These are phyloP conservation scores for Septoria petroselini DNA, from an alignment of 2,329 filamentous ascomycete species.

Conservation along the genomic window DNA sequence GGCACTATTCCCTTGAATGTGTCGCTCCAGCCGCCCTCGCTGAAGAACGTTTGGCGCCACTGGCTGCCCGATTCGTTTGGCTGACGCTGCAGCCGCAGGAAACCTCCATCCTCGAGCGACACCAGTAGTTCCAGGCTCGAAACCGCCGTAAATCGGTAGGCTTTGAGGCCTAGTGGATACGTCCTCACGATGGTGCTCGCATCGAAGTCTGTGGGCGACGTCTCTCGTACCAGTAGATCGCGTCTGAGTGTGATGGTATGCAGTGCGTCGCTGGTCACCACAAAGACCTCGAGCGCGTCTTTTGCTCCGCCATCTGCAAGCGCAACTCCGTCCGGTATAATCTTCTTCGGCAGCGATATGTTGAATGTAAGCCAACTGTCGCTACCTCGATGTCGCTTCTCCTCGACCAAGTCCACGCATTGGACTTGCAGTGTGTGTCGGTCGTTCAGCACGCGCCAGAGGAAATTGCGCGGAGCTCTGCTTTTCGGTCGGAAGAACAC, in stretches of 20 bases:
- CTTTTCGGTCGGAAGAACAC: constrained; percentile 79
- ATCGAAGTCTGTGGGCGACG: constrained; percentile 62
- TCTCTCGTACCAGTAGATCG: constrained; percentile 69
- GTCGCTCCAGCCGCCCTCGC: constrained; percentile 63
- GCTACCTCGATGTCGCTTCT: constrained; percentile 36
- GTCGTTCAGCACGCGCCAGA: constrained; percentile 86
- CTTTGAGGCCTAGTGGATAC: constrained; percentile 71
- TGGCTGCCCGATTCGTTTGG: constrained; percentile 50
- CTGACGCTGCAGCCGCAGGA: constrained; percentile 67
- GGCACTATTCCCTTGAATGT: constrained; percentile 61
- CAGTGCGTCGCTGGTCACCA: constrained; percentile 71
- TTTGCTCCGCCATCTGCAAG: constrained; percentile 76
- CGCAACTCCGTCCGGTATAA: constrained; percentile 74
- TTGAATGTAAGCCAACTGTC: constrained; percentile 64
- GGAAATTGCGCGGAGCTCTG: constrained; percentile 75
- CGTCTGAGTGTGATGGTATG: constrained; percentile 80
- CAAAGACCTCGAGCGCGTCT: constrained; percentile 74
- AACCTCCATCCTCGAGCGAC: constrained; percentile 73
- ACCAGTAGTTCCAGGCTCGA: constrained; percentile 72
- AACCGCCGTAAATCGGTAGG: constrained; percentile 76
- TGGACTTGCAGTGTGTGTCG: constrained; percentile 77
- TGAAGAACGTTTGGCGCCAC: constrained; percentile 73
- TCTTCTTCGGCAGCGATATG: constrained; percentile 75
- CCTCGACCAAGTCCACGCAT: constrained; percentile 72
- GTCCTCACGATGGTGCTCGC: constrained; percentile 74